phyloP scores from a whole-genome alignment of 768 basidiomycete species.

The Tephrocybe sp. region DNA sequence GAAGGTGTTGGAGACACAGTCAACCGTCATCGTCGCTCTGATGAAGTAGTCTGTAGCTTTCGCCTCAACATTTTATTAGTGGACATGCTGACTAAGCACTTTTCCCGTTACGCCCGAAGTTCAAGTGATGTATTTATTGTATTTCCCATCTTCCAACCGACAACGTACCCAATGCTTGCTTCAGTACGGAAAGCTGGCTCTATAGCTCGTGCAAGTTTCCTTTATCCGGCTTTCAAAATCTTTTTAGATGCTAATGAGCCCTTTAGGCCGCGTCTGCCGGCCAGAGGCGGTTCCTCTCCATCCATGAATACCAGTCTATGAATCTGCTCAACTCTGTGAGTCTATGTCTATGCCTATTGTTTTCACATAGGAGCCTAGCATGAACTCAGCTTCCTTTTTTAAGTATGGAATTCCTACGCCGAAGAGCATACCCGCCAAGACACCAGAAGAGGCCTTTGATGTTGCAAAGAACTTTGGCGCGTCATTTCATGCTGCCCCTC shows the following conservation, averaged over 20 bases:
- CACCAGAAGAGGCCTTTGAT: conserved; percentile 84
- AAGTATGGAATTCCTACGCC: conserved; percentile 97
- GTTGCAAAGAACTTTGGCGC: conserved; percentile 90
- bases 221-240: background rate
- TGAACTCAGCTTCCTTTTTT: conserved; percentile 1
- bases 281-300: conserved; percentile 91
- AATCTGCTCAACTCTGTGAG: conserved; percentile 89
- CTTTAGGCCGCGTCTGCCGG: conserved; percentile 66
- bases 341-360: background rate
- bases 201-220: conserved; percentile 57
- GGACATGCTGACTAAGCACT: conserved; percentile 45
- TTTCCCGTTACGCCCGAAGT: conserved; percentile 19
- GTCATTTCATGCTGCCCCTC: conserved; percentile 12
- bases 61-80: conserved; percentile 11
- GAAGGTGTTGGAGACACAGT: conserved; percentile 38
- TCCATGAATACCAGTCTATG: conserved; percentile 98
- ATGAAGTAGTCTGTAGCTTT: conserved; percentile 25
- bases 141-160: conserved; percentile 17
- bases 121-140: conserved; percentile 8
- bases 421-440: conserved; percentile 83
- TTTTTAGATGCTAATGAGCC: too few relatives aligned
- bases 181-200: conserved; percentile 64
- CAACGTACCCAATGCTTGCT: conserved; percentile 56
- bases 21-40: conserved; percentile 86
- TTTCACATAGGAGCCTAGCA: background rate